These are phyloP conservation scores for Sodiomyces alkalinus DNA, from an alignment of 2,329 filamentous ascomycete species.

Conservation along the genomic window DNA sequence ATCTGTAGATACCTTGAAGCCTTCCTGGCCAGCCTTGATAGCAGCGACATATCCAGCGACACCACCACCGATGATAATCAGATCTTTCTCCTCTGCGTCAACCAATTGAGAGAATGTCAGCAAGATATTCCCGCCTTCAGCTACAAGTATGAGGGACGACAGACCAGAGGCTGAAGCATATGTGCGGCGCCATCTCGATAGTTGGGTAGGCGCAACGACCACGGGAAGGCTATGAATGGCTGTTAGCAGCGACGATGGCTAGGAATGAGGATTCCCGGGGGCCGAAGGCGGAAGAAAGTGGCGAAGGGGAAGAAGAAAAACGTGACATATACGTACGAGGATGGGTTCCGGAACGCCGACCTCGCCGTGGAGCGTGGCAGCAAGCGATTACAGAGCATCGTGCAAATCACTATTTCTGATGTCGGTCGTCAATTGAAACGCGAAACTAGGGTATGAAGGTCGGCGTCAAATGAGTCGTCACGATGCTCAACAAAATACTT, in stretches of 20 bases:
- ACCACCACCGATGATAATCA: slow-evolving; percentile 95
- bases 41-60: slow-evolving; percentile 97
- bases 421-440: slow-evolving; percentile 12
- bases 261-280: slow-evolving; percentile 10
- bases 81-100: slow-evolving; percentile 89
- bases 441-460: too few relatives aligned
- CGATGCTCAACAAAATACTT: too few relatives aligned
- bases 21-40: slow-evolving; percentile 97
- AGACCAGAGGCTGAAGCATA: slow-evolving; percentile 44
- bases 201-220: slow-evolving; percentile 26
- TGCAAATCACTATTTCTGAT: slow-evolving; percentile 15
- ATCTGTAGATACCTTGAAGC: slow-evolving; percentile 58
- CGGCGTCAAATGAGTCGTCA: slow-evolving; percentile 8
- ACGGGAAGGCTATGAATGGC: slow-evolving; percentile 29
- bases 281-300: background rate
- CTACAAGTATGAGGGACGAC: slow-evolving; percentile 11
- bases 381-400: slow-evolving; percentile 46
- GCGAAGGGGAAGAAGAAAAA: background rate
- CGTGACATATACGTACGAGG: slow-evolving; percentile 28
- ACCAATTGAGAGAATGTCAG: background rate
- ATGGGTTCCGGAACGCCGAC: slow-evolving; percentile 35
- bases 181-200: slow-evolving; percentile 39
- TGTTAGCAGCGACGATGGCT: slow-evolving; percentile 4
- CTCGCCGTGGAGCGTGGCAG: slow-evolving; percentile 42
- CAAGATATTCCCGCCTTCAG: too few relatives aligned